Evolutionary conservation across 2,329 filamentous ascomycete species (phyloP).

Genomic region (Fusarium anguioides): DNA sequence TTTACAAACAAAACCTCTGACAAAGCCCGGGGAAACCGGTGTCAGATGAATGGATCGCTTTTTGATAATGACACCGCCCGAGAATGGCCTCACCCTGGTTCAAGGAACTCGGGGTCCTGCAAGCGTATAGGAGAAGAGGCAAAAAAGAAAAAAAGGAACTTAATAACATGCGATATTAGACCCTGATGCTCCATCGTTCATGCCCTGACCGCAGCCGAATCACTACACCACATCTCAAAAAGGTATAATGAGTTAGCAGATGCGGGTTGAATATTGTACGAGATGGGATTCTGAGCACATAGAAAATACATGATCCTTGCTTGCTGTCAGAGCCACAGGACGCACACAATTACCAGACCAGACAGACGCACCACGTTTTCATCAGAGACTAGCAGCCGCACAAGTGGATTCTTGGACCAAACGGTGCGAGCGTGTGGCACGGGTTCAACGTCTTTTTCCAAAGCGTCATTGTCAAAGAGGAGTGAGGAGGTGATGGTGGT

Average conservation of each 20-base stretch:
- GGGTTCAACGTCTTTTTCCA: slow-evolving; percentile 37
- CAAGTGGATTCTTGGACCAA: slow-evolving; percentile 29
- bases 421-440: slow-evolving; percentile 28
- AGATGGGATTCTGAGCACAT: slow-evolving; percentile 10
- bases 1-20: slow-evolving; percentile 1
- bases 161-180: slow-evolving; percentile 34
- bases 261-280: slow-evolving; percentile 19
- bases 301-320: slow-evolving; percentile 16
- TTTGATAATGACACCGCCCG: slow-evolving; percentile 17
- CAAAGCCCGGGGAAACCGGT: slow-evolving; percentile 23
- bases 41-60: slow-evolving; percentile 21
- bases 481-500: not conserved
- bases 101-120: slow-evolving; percentile 10
- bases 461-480: not conserved
- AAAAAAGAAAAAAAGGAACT: slow-evolving; percentile 17
- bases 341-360: slow-evolving; percentile 1
- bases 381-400: slow-evolving; percentile 23
- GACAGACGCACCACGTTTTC: slow-evolving; percentile 27
- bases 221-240: slow-evolving; percentile 22
- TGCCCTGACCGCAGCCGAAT: slow-evolving; percentile 20
- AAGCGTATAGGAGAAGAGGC: slow-evolving; percentile 8
- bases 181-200: slow-evolving; percentile 23
- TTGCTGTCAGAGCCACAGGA: slow-evolving; percentile 9
- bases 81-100: slow-evolving; percentile 14
- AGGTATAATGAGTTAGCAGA: slow-evolving; percentile 23